A percentile compares a stretch with the other conserved stretches of the same genome.
phyloP scores from a whole-genome alignment of 768 basidiomycete species.

The Psilocybe subaeruginosa region DNA sequence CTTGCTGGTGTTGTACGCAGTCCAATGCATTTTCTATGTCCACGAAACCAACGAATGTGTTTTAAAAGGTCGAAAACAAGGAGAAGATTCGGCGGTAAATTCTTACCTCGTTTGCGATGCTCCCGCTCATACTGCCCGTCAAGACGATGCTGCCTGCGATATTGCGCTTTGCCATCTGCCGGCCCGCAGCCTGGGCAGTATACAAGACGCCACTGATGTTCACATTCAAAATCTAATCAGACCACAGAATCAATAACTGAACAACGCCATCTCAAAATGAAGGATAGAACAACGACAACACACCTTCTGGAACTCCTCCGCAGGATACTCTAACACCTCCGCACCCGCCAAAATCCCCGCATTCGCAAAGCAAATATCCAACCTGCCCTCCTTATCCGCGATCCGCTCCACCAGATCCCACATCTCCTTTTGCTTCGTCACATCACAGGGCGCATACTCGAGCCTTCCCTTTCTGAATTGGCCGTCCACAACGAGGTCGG shows the following conservation, averaged over 20 bases:
- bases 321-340: slow-evolving; percentile 61
- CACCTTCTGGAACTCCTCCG: slow-evolving; percentile 58
- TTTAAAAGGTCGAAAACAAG: neutral
- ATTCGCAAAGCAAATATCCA: slow-evolving; percentile 69
- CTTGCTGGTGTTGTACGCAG: slow-evolving; percentile 76
- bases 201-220: slow-evolving; percentile 64
- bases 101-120: slow-evolving; percentile 52
- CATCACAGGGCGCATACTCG: slow-evolving; percentile 58
- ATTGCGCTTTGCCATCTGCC: slow-evolving; percentile 55
- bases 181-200: slow-evolving; percentile 62
- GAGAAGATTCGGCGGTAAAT: no score
- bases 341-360: slow-evolving; percentile 59
- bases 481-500: slow-evolving; percentile 13
- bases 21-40: slow-evolving; percentile 53
- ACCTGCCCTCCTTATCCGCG: slow-evolving; percentile 56
- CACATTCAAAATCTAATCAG: slow-evolving; percentile 46
- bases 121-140: slow-evolving; percentile 64
- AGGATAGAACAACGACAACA: neutral
- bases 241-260: neutral
- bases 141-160: slow-evolving; percentile 58
- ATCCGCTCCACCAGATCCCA: slow-evolving; percentile 56
- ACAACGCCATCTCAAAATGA: neutral
- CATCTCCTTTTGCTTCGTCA: slow-evolving; percentile 52
- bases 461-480: slow-evolving; percentile 27
- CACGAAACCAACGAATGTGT: neutral